These are phyloP conservation scores for Trifolium subterraneum DNA, from an alignment of 306 rosid species.

Conservation along the genomic window DNA sequence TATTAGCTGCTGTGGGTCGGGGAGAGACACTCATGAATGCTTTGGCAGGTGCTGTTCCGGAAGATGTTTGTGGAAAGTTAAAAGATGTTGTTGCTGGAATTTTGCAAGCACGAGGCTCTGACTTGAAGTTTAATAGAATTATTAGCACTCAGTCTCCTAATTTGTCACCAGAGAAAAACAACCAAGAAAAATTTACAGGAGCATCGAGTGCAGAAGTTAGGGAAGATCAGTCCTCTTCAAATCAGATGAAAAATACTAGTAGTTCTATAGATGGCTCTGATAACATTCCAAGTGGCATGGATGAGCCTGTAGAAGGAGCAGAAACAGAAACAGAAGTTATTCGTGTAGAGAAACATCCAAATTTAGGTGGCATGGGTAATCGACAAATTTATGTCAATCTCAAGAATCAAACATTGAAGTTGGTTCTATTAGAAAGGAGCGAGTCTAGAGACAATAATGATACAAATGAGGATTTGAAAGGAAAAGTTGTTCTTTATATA, in stretches of 20 bases:
- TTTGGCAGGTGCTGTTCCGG: constrained; percentile 89
- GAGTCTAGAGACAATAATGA: constrained; percentile 48
- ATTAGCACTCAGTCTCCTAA: constrained; percentile 48
- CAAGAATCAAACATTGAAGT: constrained; percentile 49
- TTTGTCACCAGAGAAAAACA: constrained; percentile 52
- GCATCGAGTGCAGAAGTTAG: constrained; percentile 55
- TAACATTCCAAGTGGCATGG: constrained; percentile 44
- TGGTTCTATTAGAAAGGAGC: constrained; percentile 57
- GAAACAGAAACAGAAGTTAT: constrained; percentile 58
- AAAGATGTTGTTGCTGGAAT: constrained; percentile 69
- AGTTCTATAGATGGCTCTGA: constrained; percentile 52
- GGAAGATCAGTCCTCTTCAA: constrained; percentile 55
- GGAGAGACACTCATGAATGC: constrained; percentile 89
- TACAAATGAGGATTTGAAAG: constrained; percentile 47
- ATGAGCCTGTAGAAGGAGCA: constrained; percentile 51
- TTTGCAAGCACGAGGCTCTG: constrained; percentile 62
- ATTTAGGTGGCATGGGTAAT: too few species aligned
- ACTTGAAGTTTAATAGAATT: constrained; percentile 61
- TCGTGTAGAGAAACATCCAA: constrained; percentile 51
- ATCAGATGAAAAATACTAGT: constrained; percentile 49
- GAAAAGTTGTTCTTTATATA: constrained; percentile 45
- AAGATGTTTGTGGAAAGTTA: constrained; percentile 90
- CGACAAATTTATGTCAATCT: constrained; percentile 45
- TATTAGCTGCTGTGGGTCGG: constrained; percentile 76
- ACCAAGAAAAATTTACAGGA: constrained; percentile 52